Evolutionary conservation across 129 eudicot genomes (phyloP).

Genomic region (Helianthus tuberosus): DNA sequence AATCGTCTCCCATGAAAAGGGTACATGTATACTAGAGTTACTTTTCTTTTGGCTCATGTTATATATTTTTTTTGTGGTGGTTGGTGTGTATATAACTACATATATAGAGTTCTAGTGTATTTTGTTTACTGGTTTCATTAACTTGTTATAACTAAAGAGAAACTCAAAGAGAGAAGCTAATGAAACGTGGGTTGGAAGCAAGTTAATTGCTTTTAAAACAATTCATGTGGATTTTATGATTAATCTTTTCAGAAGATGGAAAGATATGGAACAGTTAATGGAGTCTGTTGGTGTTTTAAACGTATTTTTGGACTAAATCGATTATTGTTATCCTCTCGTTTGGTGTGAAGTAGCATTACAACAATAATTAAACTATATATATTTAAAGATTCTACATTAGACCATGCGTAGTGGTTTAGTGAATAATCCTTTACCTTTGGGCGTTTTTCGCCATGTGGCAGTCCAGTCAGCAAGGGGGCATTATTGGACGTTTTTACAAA

Average conservation of each 20-base stretch:
- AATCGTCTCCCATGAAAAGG: slow-evolving; percentile 40
- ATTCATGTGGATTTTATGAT: slow-evolving; percentile 31
- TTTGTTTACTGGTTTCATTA: neutral
- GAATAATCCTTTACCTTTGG: no score
- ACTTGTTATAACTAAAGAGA: slow-evolving; percentile 9
- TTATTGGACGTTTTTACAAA: no score
- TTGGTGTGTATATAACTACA: neutral
- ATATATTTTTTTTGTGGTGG: neutral
- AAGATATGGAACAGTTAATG: slow-evolving; percentile 21
- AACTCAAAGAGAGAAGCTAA: slow-evolving; percentile 13
- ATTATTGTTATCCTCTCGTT: slow-evolving; percentile 11
- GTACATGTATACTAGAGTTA: slow-evolving; percentile 25
- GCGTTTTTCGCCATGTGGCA: no score
- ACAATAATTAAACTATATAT: slow-evolving; percentile 7
- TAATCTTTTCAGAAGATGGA: slow-evolving; percentile 19
- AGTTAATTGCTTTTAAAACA: slow-evolving; percentile 39
- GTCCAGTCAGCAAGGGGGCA: no score
- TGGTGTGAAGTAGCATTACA: slow-evolving; percentile 33
- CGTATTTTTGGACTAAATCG: slow-evolving; percentile 22
- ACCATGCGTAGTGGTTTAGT: no score
- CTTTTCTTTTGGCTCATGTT: slow-evolving; percentile 29
- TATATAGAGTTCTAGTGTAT: neutral
- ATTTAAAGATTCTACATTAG: neutral
- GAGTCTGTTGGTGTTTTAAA: slow-evolving; percentile 35
- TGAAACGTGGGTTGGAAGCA: slow-evolving; percentile 31